phyloP scores from a whole-genome alignment of 2,329 filamentous ascomycete genomes.

The Nigrospora osmanthi region DNA sequence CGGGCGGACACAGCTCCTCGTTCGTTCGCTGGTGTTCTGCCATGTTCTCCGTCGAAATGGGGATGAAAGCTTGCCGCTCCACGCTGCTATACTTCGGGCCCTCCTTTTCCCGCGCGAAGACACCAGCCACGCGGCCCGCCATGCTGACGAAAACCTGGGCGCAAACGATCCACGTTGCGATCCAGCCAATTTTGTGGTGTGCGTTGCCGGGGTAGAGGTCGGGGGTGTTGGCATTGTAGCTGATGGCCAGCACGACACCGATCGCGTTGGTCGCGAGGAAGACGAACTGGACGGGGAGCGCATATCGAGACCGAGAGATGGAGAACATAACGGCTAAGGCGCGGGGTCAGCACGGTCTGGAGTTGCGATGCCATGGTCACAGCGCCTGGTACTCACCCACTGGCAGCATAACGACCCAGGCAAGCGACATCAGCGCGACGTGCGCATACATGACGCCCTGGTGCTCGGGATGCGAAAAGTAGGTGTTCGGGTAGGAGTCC shows the following conservation, averaged over 20 bases:
- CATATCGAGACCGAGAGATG: conserved; percentile 68
- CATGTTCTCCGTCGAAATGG: conserved; percentile 49
- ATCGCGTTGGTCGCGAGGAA: conserved; percentile 58
- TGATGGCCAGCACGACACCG: conserved; percentile 55
- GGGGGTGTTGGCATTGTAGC: conserved; percentile 76
- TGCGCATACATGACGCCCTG: conserved; percentile 41
- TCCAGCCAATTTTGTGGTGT: conserved; percentile 87
- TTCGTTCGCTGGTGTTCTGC: conserved; percentile 40
- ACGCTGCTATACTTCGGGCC: conserved; percentile 15
- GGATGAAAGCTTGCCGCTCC: conserved; percentile 54
- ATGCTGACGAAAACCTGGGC: conserved; percentile 65
- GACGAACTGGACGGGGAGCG: conserved; percentile 58
- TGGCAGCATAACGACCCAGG: conserved; percentile 64
- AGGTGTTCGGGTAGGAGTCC: conserved; percentile 24
- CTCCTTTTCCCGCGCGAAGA: conserved; percentile 9
- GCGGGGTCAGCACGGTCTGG: conserved; percentile 7
- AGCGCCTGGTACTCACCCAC: conserved; percentile 43
- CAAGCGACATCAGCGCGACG: conserved; percentile 58
- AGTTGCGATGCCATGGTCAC: neutral
- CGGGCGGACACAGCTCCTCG: conserved; percentile 19
- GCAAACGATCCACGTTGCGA: conserved; percentile 62
- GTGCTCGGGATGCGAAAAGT: conserved; percentile 30
- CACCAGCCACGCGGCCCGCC: conserved; percentile 51
- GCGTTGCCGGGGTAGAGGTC: conserved; percentile 81
- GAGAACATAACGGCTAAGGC: conserved; percentile 74